These are phyloP conservation scores for Diutina mesorugosa DNA, from an alignment of 1,139 yeast genomes.

Conservation along the genomic window DNA sequence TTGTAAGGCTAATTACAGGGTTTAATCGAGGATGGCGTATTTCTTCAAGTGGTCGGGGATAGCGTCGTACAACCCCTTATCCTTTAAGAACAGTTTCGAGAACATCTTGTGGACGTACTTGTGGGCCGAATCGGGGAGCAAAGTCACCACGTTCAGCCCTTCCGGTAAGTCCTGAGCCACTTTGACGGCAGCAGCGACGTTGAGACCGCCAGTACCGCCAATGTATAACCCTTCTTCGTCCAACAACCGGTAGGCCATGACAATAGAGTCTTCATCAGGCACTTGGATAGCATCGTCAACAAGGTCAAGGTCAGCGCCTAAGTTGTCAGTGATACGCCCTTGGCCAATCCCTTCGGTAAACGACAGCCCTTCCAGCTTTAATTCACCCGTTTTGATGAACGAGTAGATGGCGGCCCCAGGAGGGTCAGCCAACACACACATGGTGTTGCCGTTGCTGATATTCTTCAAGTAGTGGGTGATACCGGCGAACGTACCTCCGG, in stretches of 20 bases:
- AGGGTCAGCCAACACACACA: slow-evolving; percentile 1
- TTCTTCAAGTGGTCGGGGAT: slow-evolving; percentile 62
- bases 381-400: slow-evolving; percentile 49
- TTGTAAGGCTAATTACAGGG: not conserved
- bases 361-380: slow-evolving; percentile 60
- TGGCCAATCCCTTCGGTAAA: slow-evolving; percentile 96
- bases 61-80: slow-evolving; percentile 50
- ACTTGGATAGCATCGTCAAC: slow-evolving; percentile 68
- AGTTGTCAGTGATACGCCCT: slow-evolving; percentile 79
- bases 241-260: slow-evolving; percentile 68
- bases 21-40: slow-evolving; percentile 35
- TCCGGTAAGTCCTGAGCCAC: slow-evolving; percentile 70
- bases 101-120: slow-evolving; percentile 75
- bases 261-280: slow-evolving; percentile 64
- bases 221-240: slow-evolving; percentile 84
- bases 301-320: slow-evolving; percentile 54
- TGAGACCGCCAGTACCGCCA: slow-evolving; percentile 82
- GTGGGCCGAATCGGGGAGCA: slow-evolving; percentile 81
- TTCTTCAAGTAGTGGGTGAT: slow-evolving; percentile 57
- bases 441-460: not conserved
- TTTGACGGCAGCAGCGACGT: slow-evolving; percentile 70
- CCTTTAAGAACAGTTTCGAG: slow-evolving; percentile 62
- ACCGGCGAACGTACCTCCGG: slow-evolving; percentile 89
- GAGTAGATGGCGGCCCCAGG: slow-evolving; percentile 44
- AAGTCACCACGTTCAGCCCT: slow-evolving; percentile 71